These are phyloP conservation scores for Eucalyptus marginata DNA, from an alignment of 345 rosid species.

Conservation along the genomic window DNA sequence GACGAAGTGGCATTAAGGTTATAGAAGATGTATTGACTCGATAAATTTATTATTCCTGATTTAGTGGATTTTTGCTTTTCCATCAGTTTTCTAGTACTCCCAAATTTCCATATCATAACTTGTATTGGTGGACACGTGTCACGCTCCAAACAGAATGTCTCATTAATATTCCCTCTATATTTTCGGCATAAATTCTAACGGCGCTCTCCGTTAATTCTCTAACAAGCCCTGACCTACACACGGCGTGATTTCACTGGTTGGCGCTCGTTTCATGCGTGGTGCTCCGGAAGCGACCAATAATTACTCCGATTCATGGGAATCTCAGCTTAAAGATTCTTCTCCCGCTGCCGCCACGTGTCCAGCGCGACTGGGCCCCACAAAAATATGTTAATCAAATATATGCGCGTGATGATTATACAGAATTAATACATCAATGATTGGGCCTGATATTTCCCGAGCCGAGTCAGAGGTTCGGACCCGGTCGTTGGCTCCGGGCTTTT, in stretches of 20 bases:
- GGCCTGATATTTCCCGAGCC: background rate
- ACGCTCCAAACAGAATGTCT: background rate
- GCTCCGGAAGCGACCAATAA: background rate
- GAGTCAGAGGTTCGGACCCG: background rate
- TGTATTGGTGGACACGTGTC: background rate
- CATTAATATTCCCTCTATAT: background rate
- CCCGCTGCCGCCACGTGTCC: background rate
- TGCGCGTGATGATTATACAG: background rate
- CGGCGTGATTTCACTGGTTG: background rate
- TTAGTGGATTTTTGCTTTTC: background rate
- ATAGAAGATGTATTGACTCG: too few relatives aligned
- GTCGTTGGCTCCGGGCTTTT: background rate
- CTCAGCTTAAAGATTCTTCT: background rate
- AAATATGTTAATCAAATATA: too few relatives aligned
- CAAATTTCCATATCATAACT: background rate
- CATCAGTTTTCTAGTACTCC: background rate
- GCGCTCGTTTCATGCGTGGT: background rate
- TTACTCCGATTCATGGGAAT: background rate
- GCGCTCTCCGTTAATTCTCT: background rate
- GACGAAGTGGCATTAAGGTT: too few relatives aligned
- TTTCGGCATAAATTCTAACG: background rate
- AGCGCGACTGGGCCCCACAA: background rate
- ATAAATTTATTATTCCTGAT: too few relatives aligned
- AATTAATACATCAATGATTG: background rate
- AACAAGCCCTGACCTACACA: background rate